Evolutionary conservation across 306 rosid genomes (phyloP).

Genomic region (Styphnolobium japonicum): DNA sequence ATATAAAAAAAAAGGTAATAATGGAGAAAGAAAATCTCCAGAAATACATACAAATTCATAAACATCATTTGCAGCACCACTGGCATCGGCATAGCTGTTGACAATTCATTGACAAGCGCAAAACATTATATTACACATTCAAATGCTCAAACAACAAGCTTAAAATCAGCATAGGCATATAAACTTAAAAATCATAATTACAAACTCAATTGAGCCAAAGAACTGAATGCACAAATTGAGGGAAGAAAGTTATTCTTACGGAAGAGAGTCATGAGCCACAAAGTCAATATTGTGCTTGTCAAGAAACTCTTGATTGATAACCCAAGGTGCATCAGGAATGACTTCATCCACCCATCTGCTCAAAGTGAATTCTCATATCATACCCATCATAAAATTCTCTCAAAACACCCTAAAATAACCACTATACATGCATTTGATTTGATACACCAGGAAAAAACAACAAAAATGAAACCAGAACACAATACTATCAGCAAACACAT

Average conservation of each 20-base stretch:
- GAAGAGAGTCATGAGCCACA: constrained; percentile 91
- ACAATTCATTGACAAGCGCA: constrained; percentile 17
- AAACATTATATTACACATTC: background rate
- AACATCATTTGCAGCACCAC: constrained; percentile 94
- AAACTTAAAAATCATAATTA: background rate
- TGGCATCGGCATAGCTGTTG: constrained; percentile 71
- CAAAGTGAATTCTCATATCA: background rate
- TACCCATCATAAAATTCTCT: no score
- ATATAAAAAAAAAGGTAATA: background rate
- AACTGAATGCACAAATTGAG: background rate
- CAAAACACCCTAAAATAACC: no score
- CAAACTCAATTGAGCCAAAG: background rate
- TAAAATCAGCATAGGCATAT: background rate
- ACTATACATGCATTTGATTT: no score
- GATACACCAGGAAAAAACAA: no score
- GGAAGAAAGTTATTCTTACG: constrained; percentile 77
- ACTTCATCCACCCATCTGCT: constrained; percentile 91
- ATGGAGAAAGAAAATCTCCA: background rate
- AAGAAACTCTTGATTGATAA: constrained; percentile 67
- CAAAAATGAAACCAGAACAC: no score
- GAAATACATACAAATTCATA: constrained; percentile 80
- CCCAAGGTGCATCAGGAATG: constrained; percentile 93
- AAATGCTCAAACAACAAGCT: background rate
- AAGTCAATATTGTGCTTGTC: constrained; percentile 73
- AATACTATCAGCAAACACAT: no score